A percentile compares a stretch with the other conserved stretches of the same genome.
Conservation (phyloP, 345 rosid genomes). For the Salix udensis region DNA sequence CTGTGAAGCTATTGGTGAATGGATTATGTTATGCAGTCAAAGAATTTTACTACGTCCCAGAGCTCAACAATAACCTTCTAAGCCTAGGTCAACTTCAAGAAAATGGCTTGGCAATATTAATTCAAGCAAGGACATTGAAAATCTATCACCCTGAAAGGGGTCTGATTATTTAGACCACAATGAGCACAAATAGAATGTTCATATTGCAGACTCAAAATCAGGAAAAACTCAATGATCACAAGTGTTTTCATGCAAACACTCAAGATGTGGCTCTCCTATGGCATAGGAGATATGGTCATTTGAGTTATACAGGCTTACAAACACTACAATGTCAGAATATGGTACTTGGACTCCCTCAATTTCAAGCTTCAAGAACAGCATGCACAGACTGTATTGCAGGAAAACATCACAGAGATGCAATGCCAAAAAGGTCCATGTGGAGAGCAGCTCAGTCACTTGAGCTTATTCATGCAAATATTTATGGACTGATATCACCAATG, state of each 20-base stretch:
- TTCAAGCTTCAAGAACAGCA: accelerated
- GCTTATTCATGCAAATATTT: neutral
- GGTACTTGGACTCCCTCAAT: too few species aligned
- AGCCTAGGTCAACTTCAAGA: too few species aligned
- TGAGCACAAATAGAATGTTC: slow-evolving; percentile 5
- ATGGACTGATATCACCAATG: neutral
- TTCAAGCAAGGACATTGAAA: neutral
- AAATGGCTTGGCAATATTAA: neutral
- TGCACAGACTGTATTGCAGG: neutral
- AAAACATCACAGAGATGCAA: neutral
- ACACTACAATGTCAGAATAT: too few species aligned
- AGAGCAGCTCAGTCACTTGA: neutral
- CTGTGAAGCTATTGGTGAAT: too few species aligned
- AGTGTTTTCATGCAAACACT: too few species aligned
- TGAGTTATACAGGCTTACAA: too few species aligned
- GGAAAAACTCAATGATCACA: too few species aligned
- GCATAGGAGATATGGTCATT: too few species aligned
- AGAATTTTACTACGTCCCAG: too few species aligned
- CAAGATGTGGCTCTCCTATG: too few species aligned
- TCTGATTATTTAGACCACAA: neutral
- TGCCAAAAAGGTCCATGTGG: neutral
- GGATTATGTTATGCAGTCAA: too few species aligned
- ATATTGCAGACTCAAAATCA: neutral
- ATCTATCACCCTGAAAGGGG: neutral
- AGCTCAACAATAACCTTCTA: too few species aligned